Conservation (phyloP, 495 filamentous ascomycete genomes). For the Aspergillus bertholletiae region DNA sequence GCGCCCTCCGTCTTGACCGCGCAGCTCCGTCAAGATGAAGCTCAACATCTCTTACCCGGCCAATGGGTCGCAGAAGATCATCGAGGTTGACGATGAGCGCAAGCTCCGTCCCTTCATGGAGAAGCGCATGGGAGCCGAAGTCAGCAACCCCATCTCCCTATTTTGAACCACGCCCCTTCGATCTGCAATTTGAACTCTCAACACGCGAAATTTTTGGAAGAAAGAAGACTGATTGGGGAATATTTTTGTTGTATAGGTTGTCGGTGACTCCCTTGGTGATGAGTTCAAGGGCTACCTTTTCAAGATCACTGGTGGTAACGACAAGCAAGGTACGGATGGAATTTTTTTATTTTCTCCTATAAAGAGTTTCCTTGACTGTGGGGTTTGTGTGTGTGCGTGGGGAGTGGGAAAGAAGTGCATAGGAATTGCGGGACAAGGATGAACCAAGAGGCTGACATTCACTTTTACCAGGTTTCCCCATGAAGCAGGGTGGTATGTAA, state of each 20-base stretch:
- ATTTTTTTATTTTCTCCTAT: not conserved
- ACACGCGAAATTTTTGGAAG: slow-evolving; percentile 17
- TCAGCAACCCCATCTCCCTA: slow-evolving; percentile 42
- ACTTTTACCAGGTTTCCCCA: slow-evolving; percentile 70
- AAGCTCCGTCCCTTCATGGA: slow-evolving; percentile 83
- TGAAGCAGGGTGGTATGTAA: slow-evolving; percentile 92
- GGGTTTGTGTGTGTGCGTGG: not conserved
- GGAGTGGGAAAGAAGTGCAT: not conserved
- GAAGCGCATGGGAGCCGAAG: slow-evolving; percentile 96
- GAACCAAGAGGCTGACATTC: slow-evolving; percentile 24
- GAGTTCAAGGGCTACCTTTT: slow-evolving; percentile 94
- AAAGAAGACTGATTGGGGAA: slow-evolving; percentile 37
- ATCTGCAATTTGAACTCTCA: slow-evolving; percentile 5
- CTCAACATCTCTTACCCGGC: slow-evolving; percentile 97
- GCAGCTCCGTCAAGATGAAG: slow-evolving; percentile 67
- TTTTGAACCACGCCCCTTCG: slow-evolving; percentile 3
- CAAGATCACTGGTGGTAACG: slow-evolving; percentile 98
- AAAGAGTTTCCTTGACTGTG: slow-evolving; percentile 1
- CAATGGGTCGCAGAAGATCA: slow-evolving; percentile 98
- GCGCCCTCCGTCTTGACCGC: slow-evolving; percentile 52
- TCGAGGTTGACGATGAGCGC: slow-evolving; percentile 98
- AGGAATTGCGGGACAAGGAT: not conserved
- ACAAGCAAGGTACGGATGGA: slow-evolving; percentile 79
- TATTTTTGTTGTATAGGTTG: slow-evolving; percentile 37
- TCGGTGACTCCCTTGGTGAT: slow-evolving; percentile 88